Evolutionary conservation across 1,284 basidiomycete genomes (phyloP).

Genomic region (Naganishia liquefaciens): DNA sequence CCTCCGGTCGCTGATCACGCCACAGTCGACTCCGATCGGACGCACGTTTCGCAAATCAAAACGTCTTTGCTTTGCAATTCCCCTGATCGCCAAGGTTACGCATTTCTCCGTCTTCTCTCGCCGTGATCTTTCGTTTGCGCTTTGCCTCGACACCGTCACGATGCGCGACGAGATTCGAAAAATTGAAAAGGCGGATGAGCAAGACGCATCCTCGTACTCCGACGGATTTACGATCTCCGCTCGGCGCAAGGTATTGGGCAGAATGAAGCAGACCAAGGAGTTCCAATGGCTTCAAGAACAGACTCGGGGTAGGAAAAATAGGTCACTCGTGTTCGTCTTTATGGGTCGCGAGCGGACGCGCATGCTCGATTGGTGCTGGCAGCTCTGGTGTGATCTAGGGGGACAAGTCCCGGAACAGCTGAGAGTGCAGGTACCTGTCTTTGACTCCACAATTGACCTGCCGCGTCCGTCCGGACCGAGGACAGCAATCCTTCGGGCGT

Average conservation of each 20-base stretch:
- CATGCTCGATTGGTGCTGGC: constrained; percentile 53
- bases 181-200: background rate
- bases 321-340: constrained; percentile 48
- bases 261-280: constrained; percentile 44
- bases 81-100: constrained; percentile 41
- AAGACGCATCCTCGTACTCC: constrained; percentile 23
- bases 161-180: constrained; percentile 7
- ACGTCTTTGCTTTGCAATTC: constrained; percentile 47
- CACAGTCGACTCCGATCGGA: constrained; percentile 39
- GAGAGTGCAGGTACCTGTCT: constrained; percentile 44
- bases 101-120: constrained; percentile 48
- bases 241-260: constrained; percentile 31
- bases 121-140: constrained; percentile 45
- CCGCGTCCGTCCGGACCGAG: constrained; percentile 42
- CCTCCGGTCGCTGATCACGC: background rate
- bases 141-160: constrained; percentile 35
- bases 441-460: constrained; percentile 44
- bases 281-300: constrained; percentile 39
- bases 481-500: constrained; percentile 27
- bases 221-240: constrained; percentile 11
- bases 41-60: constrained; percentile 43
- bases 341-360: constrained; percentile 47
- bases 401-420: constrained; percentile 44
- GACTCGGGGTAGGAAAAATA: constrained; percentile 14
- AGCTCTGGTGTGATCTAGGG: constrained; percentile 48